Percentiles rank a stretch among this genome's conserved stretches.
Evolutionary conservation across 352 stramenopile genomes (phyloP).

Genomic region (Phytophthora chlamydospora): DNA sequence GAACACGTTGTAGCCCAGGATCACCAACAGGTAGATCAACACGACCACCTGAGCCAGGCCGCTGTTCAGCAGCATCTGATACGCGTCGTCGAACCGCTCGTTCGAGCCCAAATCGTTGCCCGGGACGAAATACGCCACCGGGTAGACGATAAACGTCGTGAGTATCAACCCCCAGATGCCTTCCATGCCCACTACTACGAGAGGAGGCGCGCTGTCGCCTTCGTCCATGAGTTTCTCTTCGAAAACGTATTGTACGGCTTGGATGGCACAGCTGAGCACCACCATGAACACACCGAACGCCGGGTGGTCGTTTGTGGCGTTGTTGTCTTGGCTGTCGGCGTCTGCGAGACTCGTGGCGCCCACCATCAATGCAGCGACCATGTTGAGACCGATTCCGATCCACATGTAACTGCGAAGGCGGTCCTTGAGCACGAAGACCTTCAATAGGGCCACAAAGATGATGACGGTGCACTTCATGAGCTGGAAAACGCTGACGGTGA

Average conservation of each 20-base stretch:
- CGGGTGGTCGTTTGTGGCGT: constrained; percentile 62
- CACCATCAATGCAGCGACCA: constrained; percentile 93
- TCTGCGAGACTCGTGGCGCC: constrained; percentile 93
- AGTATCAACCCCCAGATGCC: constrained; percentile 96
- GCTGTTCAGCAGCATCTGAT: constrained; percentile 75
- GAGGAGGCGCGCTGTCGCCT: constrained; percentile 89
- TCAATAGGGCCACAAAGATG: constrained; percentile 97
- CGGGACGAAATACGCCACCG: constrained; percentile 90
- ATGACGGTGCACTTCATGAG: constrained; percentile 94
- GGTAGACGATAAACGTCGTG: constrained; percentile 94
- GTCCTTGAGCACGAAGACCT: constrained; percentile 94
- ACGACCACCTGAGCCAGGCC: constrained; percentile 66
- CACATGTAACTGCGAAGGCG: constrained; percentile 95
- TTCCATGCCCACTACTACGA: constrained; percentile 96
- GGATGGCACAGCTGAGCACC: constrained; percentile 94
- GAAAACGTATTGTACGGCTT: constrained; percentile 97
- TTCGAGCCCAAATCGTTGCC: constrained; percentile 95
- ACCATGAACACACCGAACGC: constrained; percentile 94
- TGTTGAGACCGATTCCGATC: constrained; percentile 96
- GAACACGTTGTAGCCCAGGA: constrained; percentile 97
- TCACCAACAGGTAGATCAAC: constrained; percentile 92
- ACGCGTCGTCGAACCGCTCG: constrained; percentile 90
- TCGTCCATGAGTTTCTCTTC: constrained; percentile 98
- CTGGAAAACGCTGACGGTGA: constrained; percentile 91
- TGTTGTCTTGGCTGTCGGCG: constrained; percentile 68